Conservation (phyloP, 2,329 filamentous ascomycete genomes). For the Arthrinium puccinioides region DNA sequence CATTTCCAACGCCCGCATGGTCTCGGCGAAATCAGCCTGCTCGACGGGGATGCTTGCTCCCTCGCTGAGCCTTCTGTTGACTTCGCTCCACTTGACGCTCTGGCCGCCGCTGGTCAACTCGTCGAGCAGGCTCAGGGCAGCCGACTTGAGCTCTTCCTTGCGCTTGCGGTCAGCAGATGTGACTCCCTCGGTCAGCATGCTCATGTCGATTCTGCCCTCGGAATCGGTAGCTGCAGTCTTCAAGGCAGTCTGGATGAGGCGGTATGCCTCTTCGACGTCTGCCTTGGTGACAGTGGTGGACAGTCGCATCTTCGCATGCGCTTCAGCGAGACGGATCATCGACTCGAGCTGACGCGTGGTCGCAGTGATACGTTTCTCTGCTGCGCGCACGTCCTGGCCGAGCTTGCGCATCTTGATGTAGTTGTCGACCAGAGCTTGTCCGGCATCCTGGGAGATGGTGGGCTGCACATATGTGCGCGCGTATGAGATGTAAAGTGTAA, state of each 20-base stretch:
- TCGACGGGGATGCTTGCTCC: conserved; percentile 66
- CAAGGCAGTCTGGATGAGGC: conserved; percentile 86
- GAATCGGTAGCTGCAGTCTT: conserved; percentile 97
- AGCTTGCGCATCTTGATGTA: conserved; percentile 96
- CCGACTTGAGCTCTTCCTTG: conserved; percentile 77
- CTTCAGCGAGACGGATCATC: conserved; percentile 95
- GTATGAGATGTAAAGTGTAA: conserved; percentile 96
- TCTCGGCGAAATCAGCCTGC: conserved; percentile 73
- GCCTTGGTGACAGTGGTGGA: conserved; percentile 64
- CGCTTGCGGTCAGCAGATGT: conserved; percentile 78
- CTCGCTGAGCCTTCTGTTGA: conserved; percentile 66
- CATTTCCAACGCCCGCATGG: conserved; percentile 70
- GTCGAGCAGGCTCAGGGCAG: conserved; percentile 67
- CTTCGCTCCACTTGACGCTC: conserved; percentile 69
- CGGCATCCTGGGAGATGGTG: conserved; percentile 69
- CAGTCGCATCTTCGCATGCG: conserved; percentile 96
- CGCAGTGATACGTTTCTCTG: conserved; percentile 94
- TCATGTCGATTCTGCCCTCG: conserved; percentile 93
- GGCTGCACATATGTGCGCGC: conserved; percentile 83
- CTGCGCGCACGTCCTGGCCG: conserved; percentile 76
- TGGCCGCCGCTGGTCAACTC: conserved; percentile 66
- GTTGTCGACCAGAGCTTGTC: conserved; percentile 73
- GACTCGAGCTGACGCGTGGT: conserved; percentile 95
- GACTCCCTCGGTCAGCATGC: conserved; percentile 87
- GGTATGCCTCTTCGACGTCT: conserved; percentile 86